Conservation (phyloP, 768 basidiomycete species). For the Roridomyces roridus region DNA sequence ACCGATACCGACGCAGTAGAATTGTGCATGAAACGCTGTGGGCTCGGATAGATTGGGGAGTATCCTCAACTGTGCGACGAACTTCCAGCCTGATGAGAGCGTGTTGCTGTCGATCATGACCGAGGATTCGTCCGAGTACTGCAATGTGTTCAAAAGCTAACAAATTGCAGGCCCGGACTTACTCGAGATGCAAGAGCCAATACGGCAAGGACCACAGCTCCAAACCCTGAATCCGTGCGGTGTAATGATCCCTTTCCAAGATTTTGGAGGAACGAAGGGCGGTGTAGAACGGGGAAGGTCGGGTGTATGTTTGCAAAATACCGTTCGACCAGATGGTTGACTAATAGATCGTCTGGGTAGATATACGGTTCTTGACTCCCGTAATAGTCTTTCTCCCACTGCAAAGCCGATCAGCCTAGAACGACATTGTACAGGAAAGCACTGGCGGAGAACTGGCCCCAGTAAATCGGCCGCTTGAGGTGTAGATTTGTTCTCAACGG, state of each 20-base stretch:
- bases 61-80: conserved; percentile 63
- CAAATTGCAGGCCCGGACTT: conserved; percentile 19
- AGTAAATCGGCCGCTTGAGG: neutral
- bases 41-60: conserved; percentile 62
- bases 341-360: conserved; percentile 35
- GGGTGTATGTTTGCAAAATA: conserved; percentile 51
- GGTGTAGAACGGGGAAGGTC: conserved; percentile 47
- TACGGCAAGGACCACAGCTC: conserved; percentile 46
- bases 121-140: conserved; percentile 1
- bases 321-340: conserved; percentile 48
- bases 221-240: conserved; percentile 47
- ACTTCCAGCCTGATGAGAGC: conserved; percentile 64
- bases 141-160: conserved; percentile 10
- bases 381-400: neutral
- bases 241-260: conserved; percentile 35
- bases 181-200: conserved; percentile 59
- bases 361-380: neutral
- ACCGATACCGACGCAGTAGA: conserved; percentile 53
- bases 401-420: neutral
- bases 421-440: neutral
- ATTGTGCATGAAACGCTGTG: conserved; percentile 73
- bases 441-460: neutral
- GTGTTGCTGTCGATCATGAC: conserved; percentile 24
- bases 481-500: neutral
- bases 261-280: neutral